A percentile compares a stretch with the other conserved stretches of the same genome.
Conservation (phyloP, 768 basidiomycete species). For the Boletellus ananiceps region DNA sequence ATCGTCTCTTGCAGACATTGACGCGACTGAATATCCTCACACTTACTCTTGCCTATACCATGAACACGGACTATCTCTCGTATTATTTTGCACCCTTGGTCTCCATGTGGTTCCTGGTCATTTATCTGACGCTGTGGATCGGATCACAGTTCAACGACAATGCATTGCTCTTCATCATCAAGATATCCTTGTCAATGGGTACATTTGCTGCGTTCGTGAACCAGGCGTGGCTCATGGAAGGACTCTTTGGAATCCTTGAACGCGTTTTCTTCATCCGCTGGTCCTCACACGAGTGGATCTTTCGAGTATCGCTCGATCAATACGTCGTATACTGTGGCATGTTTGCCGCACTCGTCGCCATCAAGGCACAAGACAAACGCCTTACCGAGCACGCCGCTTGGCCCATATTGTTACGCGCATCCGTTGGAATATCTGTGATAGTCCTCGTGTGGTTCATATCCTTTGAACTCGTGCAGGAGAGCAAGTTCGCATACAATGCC, state of each 20-base stretch:
- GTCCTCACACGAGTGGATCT: constrained; percentile 84
- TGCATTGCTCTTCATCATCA: constrained; percentile 59
- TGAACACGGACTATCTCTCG: constrained; percentile 88
- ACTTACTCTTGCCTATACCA: constrained; percentile 76
- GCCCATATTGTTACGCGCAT: constrained; percentile 46
- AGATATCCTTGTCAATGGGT: constrained; percentile 62
- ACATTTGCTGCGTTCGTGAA: constrained; percentile 64
- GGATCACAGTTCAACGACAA: constrained; percentile 73
- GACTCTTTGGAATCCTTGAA: constrained; percentile 58
- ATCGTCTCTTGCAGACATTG: constrained; percentile 46
- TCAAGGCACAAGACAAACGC: constrained; percentile 71
- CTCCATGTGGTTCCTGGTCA: constrained; percentile 84
- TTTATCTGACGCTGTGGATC: constrained; percentile 73
- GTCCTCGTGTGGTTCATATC: constrained; percentile 72
- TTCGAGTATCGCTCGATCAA: constrained; percentile 84
- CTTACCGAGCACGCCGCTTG: constrained; percentile 68
- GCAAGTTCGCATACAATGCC: constrained; percentile 80
- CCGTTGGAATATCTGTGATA: constrained; percentile 47
- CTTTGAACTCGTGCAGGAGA: constrained; percentile 72
- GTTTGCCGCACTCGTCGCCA: constrained; percentile 65
- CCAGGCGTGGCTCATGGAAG: constrained; percentile 56
- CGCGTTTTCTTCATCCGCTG: constrained; percentile 71
- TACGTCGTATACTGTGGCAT: constrained; percentile 89
- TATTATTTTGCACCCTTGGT: constrained; percentile 92
- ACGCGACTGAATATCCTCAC: constrained; percentile 83